phyloP scores from a whole-genome alignment of 768 basidiomycete genomes.

The Leccinum sublutescens region DNA sequence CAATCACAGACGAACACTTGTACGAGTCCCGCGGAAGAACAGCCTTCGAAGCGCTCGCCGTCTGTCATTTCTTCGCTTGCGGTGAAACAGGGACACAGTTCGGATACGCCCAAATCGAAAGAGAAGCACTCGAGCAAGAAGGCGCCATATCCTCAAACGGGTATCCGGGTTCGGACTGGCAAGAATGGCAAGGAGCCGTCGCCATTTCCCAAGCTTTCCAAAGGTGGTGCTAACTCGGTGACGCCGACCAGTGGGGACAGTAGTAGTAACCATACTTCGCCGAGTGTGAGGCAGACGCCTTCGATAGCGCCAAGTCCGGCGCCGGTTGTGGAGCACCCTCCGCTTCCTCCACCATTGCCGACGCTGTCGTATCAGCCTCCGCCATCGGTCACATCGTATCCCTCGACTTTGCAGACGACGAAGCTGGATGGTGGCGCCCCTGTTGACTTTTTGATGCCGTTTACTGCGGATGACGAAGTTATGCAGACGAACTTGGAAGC shows the following conservation, averaged over 20 bases:
- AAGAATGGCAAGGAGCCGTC: slow-evolving; percentile 37
- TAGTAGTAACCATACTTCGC: slow-evolving; percentile 6
- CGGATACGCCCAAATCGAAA: slow-evolving; percentile 31
- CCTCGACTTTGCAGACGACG: slow-evolving; percentile 8
- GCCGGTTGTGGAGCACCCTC: slow-evolving; percentile 3
- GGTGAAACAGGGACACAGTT: slow-evolving; percentile 9
- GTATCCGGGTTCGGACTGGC: slow-evolving; percentile 46
- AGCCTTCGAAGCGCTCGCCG: slow-evolving; percentile 10
- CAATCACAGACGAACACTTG: neutral
- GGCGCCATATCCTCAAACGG: slow-evolving; percentile 40
- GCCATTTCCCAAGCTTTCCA: slow-evolving; percentile 17
- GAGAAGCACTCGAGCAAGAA: slow-evolving; percentile 44
- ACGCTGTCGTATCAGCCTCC: slow-evolving; percentile 7
- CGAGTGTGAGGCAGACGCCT: slow-evolving; percentile 7
- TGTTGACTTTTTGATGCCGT: slow-evolving; percentile 27
- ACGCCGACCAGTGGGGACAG: slow-evolving; percentile 7
- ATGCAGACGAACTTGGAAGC: slow-evolving; percentile 11
- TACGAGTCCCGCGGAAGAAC: slow-evolving; percentile 13
- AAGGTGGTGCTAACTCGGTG: slow-evolving; percentile 4
- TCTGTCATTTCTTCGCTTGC: slow-evolving; percentile 4
- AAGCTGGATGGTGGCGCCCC: slow-evolving; percentile 14
- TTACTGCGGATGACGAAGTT: slow-evolving; percentile 20
- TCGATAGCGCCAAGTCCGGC: slow-evolving; percentile 13
- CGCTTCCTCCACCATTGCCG: slow-evolving; percentile 14
- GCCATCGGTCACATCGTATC: slow-evolving; percentile 8